Conservation (phyloP, 1,139 yeast genomes). For the Diutina pseudorugosa region DNA sequence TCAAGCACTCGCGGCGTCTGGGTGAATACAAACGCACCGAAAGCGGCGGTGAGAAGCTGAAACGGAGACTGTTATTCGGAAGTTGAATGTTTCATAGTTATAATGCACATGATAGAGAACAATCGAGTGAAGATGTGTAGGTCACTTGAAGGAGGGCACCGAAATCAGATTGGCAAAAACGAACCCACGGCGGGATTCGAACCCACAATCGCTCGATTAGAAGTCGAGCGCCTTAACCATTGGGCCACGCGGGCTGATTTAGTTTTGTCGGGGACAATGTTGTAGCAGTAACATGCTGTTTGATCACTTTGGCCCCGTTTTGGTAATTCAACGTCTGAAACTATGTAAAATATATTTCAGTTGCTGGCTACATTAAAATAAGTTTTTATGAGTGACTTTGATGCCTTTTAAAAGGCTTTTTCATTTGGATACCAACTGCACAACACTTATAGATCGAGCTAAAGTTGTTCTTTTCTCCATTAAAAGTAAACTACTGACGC, state of each 20-base stretch:
- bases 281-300: no score
- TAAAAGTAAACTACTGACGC: no score
- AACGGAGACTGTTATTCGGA: conserved; percentile 23
- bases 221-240: not conserved
- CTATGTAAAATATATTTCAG: no score
- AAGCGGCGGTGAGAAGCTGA: conserved; percentile 15
- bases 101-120: not conserved
- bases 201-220: not conserved
- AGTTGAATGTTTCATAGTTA: conserved; percentile 4
- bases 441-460: no score
- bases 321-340: no score
- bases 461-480: no score
- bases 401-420: no score
- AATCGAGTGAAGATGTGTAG: not conserved
- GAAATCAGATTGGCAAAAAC: not conserved
- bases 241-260: not conserved
- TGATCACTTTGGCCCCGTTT: no score
- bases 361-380: no score
- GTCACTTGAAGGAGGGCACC: no score
- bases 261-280: not conserved
- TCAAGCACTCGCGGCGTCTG: conserved; percentile 17
- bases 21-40: conserved; percentile 27
- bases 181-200: not conserved
- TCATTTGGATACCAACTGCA: no score
- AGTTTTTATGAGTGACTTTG: no score